Evolutionary conservation across 306 rosid species (phyloP), one percentile per base, ranked within the genome.

Genomic region (Trichosanthes cucumerina): DNA sequence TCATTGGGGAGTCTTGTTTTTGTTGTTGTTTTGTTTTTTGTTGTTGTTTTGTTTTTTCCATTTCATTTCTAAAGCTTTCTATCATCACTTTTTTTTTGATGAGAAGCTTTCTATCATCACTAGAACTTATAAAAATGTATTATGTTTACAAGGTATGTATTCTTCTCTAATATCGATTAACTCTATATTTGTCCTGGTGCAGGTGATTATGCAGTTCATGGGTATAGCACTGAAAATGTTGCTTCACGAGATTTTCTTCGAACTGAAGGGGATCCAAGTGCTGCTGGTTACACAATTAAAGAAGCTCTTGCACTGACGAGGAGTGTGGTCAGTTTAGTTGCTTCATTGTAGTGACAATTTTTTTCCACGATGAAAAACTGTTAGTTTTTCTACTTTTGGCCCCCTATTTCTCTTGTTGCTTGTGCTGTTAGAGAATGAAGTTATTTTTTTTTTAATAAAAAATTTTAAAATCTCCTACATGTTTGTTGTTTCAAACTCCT

Each of bases 261-360:
- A 79, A 86, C 93, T 2, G 99, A 95, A 80, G 99, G 97, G 53
- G 97, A 92, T 79, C 97, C 97, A 33, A 85, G 91, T 82, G 97
- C 96, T 64, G 88, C 89, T 38, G 99, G 99, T 83, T 95, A 92
- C 84, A 91, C 97, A 75, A 88, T 95, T 80, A 95, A 88, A 85
- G 97, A 95, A 86, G 97, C 97, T 34, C 86, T 89, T 75, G 88
- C 87, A 28, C 93, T 92, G 62, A 89, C 96, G 34, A 86, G 89
- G 82, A 95, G 97, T 88, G 97, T 95, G 97, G 99, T 95, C 44
- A 79, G 92, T 86, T 43, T 81, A 68, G 68, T 41, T 60, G 58
- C 44, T 75, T 46, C 31, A 49, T 75, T 74, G 53, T 71, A 57
- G 54, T 79, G 59, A 53, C 49, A 49, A 57, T 6, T 21, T 64